Evolutionary conservation across 306 rosid species (phyloP).

Genomic region (Rosa multiflora): DNA sequence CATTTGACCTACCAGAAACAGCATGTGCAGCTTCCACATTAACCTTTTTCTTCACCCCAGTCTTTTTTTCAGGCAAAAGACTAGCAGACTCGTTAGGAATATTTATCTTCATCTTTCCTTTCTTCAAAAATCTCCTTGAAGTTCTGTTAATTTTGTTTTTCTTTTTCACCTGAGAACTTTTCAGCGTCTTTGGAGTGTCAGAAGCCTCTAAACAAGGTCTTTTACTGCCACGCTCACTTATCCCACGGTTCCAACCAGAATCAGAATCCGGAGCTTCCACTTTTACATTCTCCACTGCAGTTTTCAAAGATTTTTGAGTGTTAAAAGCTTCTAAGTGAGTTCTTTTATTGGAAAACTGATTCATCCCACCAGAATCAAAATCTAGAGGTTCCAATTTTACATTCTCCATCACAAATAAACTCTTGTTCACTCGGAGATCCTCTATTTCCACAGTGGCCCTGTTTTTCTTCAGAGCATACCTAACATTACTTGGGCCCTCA

Average conservation of each 20-base stretch:
- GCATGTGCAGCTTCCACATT: neutral
- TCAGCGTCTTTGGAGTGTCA: neutral
- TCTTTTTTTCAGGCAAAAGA: neutral
- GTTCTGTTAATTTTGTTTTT: neutral
- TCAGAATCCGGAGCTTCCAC: slow-evolving; percentile 11
- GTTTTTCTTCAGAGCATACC: neutral
- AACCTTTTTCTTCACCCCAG: neutral
- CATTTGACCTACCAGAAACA: neutral
- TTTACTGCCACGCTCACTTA: neutral
- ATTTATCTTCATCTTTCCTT: neutral
- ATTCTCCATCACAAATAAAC: neutral
- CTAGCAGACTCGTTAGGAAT: neutral
- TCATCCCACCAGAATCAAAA: neutral
- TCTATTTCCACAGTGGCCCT: neutral
- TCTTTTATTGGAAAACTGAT: neutral
- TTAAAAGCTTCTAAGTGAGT: neutral
- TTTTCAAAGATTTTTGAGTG: neutral
- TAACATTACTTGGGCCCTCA: neutral
- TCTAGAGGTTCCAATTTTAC: neutral
- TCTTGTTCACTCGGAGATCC: neutral
- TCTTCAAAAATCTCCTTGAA: slow-evolving; percentile 8
- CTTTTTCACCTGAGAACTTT: slow-evolving; percentile 12
- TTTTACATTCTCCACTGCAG: neutral
- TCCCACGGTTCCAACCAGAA: neutral
- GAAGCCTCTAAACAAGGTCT: neutral